phyloP scores from a whole-genome alignment of 78 protist genomes.

The Planoprotostelium fungivorum region DNA sequence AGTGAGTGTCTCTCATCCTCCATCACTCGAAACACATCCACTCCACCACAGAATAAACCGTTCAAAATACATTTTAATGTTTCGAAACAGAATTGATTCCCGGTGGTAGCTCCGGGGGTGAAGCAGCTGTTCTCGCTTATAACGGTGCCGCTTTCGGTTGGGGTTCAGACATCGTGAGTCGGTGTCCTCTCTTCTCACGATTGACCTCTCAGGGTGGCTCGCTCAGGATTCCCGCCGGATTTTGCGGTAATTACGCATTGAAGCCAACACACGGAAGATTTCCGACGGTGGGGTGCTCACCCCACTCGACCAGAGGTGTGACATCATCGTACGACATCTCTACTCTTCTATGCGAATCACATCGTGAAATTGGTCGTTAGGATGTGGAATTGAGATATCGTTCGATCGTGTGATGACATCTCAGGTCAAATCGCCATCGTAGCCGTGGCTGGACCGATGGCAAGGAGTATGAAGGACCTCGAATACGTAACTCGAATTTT shows the following conservation, averaged over 20 bases:
- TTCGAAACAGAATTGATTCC: neutral
- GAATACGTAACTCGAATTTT: neutral
- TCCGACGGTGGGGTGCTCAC: neutral
- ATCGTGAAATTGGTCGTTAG: too few species aligned
- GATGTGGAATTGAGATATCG: too few species aligned
- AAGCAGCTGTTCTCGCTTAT: neutral
- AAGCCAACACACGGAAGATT: neutral
- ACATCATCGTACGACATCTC: too few species aligned
- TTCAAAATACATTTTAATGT: too few species aligned
- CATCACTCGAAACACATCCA: too few species aligned
- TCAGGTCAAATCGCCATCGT: neutral
- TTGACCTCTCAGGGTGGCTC: neutral
- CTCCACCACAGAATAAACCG: too few species aligned
- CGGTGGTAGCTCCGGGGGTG: neutral
- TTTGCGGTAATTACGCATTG: neutral
- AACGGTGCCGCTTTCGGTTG: neutral
- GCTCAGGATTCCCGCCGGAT: neutral
- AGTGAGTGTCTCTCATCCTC: neutral
- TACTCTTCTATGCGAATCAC: too few species aligned
- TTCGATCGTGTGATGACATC: neutral
- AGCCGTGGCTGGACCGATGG: neutral
- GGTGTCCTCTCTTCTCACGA: neutral
- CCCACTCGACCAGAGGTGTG: neutral
- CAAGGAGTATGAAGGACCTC: neutral
- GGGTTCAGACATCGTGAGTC: neutral